Base-by-base conservation (phyloP, 2,329 filamentous ascomycete genomes). In the Stachybotrys echinatus region DNA sequence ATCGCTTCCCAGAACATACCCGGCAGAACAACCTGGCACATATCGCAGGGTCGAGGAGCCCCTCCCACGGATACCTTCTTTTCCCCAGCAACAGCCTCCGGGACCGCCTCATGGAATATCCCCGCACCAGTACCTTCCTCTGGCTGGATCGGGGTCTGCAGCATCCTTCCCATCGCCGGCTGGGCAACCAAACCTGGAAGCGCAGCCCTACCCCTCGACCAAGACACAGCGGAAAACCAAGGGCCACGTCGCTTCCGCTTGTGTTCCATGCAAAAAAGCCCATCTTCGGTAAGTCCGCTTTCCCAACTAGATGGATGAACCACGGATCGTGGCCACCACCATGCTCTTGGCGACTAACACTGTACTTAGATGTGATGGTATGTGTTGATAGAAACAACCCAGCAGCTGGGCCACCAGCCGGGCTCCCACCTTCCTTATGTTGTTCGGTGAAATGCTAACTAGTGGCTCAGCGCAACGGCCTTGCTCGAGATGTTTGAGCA, bases 181-280 rank as follows among this genome's bases (percentile, higher is more conserved):
- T 31, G 68, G 68, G 21, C 64, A 71, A 14, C 60, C 67, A 50
- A 62, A 66, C 8, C 62, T 69, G n/a, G 78, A 82, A 37, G 66
- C 65, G 21, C 67, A 72, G 34, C 66, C 73, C 3, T 77, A 75
- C 54, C 69, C 73, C 12, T 83, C 81, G 38, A 79, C 81, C 2
- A 85, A 83, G 58, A 74, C 80, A 6, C 81, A 84, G 54, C 75
- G 83, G 56, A 87, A 86, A 65, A 84, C 85, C 6, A 90, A 90
- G 64, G 87, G 87, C 14, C 89, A 94, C 71, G 89, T 92, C 48
- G 87, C 88, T 47, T 92, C 88, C 34, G 89, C 89, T 22, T 94
- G 89, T 65, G 85, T 92, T 57, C 89, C 90, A 52, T 94, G 89
- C 72, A 92, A 92, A 65, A 84, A 83, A 66, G 89, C 89, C 37